Evolutionary conservation across 1,284 basidiomycete species (phyloP), one percentile per base, ranked within the genome.

Genomic region (Cutaneotrichosporon cavernicola): DNA sequence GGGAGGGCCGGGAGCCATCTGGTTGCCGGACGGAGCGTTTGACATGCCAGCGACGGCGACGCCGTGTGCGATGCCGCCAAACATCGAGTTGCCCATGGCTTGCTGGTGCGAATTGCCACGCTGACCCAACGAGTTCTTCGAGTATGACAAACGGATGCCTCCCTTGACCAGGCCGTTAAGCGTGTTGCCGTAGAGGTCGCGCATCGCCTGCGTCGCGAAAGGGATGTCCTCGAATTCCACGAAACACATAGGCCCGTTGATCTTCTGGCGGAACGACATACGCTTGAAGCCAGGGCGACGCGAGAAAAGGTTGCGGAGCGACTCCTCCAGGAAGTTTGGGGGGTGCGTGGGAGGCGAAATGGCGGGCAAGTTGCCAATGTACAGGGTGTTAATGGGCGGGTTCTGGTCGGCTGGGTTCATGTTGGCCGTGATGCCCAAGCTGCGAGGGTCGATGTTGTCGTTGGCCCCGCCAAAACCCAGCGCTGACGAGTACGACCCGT

Each of bases 211-310:
- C 5, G 91, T 88, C 3, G 95, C 96, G 72, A 84, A 87, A 11
- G 84, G 81, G 26, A 97, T 92, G 76, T 94, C 92, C 68, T 96
- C 92, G 72, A 97, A 98, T 89, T 94, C 92, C 56, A 94, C 91
- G 78, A 97, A 97, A 80, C 94, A 97, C 95, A 97, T 97, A 5
- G 94, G 93, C 1, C 94, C 92, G 71, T 94, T 95, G 75, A 86
- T 90, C 84, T 99, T 99, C 77, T 96, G 92, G 64, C 93, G 85
- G 84, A 94, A 98, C 72, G 90, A 94, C 70, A 99, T 85, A 73
- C 95, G 90, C 63, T 92, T 89, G 81, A 89, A 99, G 5, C 95
- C 95, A 1, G 86, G 85, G 50, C 88, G 88, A 43, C 84, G 84
- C 49, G 85, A 84, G 78, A 99, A 98, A 55, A 96, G 82, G 43